Evolutionary conservation across 345 rosid genomes (phyloP).

Genomic region (Corchorus capsularis): DNA sequence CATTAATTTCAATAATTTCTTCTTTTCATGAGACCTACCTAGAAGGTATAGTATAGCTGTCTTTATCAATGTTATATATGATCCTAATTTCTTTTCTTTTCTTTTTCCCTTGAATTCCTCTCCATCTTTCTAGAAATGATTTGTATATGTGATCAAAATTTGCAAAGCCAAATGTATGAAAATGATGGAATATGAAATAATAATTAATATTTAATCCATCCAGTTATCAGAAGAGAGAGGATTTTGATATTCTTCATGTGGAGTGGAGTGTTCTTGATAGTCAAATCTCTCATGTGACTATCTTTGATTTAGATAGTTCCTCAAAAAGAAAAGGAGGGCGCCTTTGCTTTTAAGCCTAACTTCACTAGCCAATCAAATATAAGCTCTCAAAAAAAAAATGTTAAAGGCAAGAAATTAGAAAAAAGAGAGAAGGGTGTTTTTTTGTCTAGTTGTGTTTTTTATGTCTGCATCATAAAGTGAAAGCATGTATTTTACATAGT

Average conservation of each 20-base stretch:
- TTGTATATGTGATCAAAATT: too few relatives aligned
- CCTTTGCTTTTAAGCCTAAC: neutral
- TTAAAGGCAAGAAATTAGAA: neutral
- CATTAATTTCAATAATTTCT: neutral
- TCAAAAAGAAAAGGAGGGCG: neutral
- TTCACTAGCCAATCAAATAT: conserved; percentile 18
- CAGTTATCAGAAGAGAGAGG: neutral
- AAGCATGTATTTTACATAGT: neutral
- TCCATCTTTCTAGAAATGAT: neutral
- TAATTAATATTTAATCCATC: too few relatives aligned
- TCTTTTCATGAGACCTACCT: conserved; percentile 17
- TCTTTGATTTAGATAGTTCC: conserved; percentile 35
- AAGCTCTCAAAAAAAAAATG: neutral
- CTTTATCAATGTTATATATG: neutral
- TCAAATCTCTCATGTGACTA: conserved; percentile 23
- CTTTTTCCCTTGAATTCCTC: neutral
- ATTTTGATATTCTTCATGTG: conserved; percentile 14
- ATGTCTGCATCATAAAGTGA: conserved; percentile 19
- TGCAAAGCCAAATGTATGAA: too few relatives aligned
- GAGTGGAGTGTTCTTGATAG: conserved; percentile 25
- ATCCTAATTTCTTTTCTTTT: neutral
- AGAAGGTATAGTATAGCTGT: conserved; percentile 18
- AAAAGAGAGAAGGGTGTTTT: conserved; percentile 2
- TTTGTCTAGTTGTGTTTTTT: conserved; percentile 16
- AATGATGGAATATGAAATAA: too few relatives aligned